Evolutionary conservation across 768 basidiomycete species (phyloP).

Genomic region (Auriculariales sp.): DNA sequence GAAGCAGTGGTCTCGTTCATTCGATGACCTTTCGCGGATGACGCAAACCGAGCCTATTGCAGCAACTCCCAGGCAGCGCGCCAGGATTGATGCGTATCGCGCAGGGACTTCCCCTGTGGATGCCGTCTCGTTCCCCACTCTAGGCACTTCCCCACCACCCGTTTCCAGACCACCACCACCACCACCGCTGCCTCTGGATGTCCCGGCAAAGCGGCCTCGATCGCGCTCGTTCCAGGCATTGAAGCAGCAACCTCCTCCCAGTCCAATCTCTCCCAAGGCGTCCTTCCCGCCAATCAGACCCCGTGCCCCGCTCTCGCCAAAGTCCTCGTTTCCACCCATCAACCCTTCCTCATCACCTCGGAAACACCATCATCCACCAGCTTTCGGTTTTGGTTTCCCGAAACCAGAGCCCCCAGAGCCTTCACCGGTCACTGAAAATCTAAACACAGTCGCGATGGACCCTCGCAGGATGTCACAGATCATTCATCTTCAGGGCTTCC

Average conservation of each 20-base stretch:
- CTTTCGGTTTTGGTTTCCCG: no score
- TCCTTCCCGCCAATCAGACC: constrained; percentile 1
- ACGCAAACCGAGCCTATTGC: constrained; percentile 7
- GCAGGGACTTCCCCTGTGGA: not conserved
- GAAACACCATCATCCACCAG: no score
- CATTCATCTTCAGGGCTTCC: constrained; percentile 56
- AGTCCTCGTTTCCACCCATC: no score
- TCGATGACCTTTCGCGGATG: constrained; percentile 58
- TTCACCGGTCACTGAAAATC: no score
- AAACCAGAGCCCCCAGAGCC: no score
- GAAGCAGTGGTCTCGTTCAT: constrained; percentile 67
- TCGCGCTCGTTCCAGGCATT: not conserved
- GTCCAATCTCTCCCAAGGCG: not conserved
- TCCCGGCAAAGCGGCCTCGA: not conserved
- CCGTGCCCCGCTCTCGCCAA: no score
- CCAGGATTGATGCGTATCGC: constrained; percentile 29
- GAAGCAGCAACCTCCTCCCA: not conserved
- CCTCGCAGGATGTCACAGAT: constrained; percentile 44
- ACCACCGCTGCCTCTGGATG: no score
- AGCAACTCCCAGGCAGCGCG: not conserved
- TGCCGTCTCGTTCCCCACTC: not conserved
- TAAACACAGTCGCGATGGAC: no score
- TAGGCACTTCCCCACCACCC: not conserved
- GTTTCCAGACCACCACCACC: no score
- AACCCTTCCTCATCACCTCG: no score